Conservation (phyloP, 1,284 basidiomycete genomes). For the Quambalaria eucalypti region DNA sequence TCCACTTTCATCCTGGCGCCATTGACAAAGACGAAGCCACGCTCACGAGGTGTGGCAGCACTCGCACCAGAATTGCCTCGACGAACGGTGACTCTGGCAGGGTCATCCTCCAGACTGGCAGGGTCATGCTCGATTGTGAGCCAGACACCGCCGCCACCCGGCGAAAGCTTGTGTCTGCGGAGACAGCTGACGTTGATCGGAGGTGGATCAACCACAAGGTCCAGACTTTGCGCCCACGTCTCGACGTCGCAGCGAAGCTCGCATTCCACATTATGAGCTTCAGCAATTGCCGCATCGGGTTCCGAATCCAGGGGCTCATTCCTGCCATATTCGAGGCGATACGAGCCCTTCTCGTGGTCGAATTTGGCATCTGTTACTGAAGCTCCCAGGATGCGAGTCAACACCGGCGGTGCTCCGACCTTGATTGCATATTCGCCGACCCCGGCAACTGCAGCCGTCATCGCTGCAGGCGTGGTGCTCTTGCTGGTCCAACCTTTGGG, state of each 20-base stretch:
- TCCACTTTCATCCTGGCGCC: conserved; percentile 80
- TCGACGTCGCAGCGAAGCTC: conserved; percentile 90
- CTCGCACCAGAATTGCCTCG: conserved; percentile 51
- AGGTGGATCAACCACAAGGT: conserved; percentile 88
- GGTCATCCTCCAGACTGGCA: conserved; percentile 62
- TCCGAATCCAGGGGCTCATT: conserved; percentile 7
- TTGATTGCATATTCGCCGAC: conserved; percentile 88
- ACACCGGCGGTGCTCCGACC: conserved; percentile 80
- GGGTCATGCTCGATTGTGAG: conserved; percentile 82
- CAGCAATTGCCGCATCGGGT: conserved; percentile 1
- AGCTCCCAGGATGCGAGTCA: conserved; percentile 72
- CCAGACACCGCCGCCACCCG: conserved; percentile 90
- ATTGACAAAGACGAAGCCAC: conserved; percentile 76
- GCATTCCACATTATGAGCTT: conserved; percentile 65
- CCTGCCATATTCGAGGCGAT: conserved; percentile 75
- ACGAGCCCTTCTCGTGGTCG: conserved; percentile 74
- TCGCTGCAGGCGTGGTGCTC: conserved; percentile 78
- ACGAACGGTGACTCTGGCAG: conserved; percentile 60
- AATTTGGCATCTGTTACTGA: conserved; percentile 66
- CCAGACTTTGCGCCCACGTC: conserved; percentile 75
- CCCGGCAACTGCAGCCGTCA: conserved; percentile 64
- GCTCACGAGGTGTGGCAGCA: conserved; percentile 53
- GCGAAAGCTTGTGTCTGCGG: conserved; percentile 74
- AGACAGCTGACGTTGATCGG: conserved; percentile 75
- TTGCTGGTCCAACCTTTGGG: conserved; percentile 97